Evolutionary conservation across 106 monocot genomes (phyloP).

Genomic region (Dendrobium officinale): DNA sequence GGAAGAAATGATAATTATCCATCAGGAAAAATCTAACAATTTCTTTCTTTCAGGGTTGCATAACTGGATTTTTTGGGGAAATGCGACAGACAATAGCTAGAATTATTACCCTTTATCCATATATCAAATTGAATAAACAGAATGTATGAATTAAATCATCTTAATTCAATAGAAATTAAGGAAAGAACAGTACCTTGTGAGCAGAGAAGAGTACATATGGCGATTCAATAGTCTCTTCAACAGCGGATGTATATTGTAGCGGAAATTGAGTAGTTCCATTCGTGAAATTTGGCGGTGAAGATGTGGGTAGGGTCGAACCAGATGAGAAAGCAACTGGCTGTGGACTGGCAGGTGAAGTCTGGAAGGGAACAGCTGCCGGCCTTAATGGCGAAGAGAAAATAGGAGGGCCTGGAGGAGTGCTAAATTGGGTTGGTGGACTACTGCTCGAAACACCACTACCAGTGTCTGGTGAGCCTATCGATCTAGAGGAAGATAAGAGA

Average conservation of each 20-base stretch:
- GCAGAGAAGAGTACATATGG: slow-evolving; percentile 92
- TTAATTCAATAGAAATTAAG: slow-evolving; percentile 1
- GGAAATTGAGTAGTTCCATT: slow-evolving; percentile 68
- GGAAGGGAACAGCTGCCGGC: slow-evolving; percentile 69
- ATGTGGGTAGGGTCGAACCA: slow-evolving; percentile 47
- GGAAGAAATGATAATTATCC: not conserved
- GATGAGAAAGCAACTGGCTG: slow-evolving; percentile 50
- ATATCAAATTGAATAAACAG: not conserved
- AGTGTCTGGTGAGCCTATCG: slow-evolving; percentile 16
- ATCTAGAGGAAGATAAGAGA: slow-evolving; percentile 12
- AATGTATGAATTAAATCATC: not conserved
- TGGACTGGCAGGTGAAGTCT: slow-evolving; percentile 55
- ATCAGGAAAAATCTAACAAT: not conserved
- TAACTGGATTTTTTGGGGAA: not conserved
- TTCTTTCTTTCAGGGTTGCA: not conserved
- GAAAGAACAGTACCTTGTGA: slow-evolving; percentile 57
- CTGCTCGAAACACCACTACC: slow-evolving; percentile 21
- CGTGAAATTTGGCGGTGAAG: slow-evolving; percentile 43
- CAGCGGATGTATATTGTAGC: slow-evolving; percentile 24
- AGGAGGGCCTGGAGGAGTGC: slow-evolving; percentile 85
- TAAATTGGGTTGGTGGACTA: slow-evolving; percentile 48
- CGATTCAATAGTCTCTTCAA: slow-evolving; percentile 51
- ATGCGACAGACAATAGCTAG: not conserved
- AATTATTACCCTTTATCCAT: not conserved
- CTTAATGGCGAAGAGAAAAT: slow-evolving; percentile 73